These are phyloP conservation scores for Candida argentea DNA, from an alignment of 805 yeast species.

Conservation along the genomic window DNA sequence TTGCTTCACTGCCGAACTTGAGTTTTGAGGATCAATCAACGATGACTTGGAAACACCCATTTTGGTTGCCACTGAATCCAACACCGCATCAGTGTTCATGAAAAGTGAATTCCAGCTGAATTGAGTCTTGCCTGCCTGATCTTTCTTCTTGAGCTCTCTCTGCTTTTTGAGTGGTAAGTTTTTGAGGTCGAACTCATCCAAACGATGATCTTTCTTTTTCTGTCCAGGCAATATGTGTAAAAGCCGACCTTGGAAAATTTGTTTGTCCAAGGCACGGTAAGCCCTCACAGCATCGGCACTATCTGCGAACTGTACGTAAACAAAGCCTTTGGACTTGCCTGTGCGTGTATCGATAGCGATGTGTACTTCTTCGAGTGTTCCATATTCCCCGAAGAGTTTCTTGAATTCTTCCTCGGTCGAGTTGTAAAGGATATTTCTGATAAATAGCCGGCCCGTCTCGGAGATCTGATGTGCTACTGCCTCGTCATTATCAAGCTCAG, in stretches of 20 bases:
- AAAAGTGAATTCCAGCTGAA: constrained; percentile 94
- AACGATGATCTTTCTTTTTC: constrained; percentile 65
- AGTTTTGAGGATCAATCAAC: constrained; percentile 76
- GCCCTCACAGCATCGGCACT: constrained; percentile 71
- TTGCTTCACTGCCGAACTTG: constrained; percentile 88
- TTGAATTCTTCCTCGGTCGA: constrained; percentile 73
- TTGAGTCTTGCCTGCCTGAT: constrained; percentile 74
- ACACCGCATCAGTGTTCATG: constrained; percentile 84
- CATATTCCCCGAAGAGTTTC: constrained; percentile 54
- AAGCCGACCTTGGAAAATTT: constrained; percentile 88
- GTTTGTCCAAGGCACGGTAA: constrained; percentile 65
- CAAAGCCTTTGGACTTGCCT: constrained; percentile 87
- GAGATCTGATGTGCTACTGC: constrained; percentile 40
- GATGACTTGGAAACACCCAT: constrained; percentile 78
- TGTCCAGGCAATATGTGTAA: constrained; percentile 84
- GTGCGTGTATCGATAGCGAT: constrained; percentile 86
- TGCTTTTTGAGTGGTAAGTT: constrained; percentile 91
- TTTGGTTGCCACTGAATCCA: constrained; percentile 78
- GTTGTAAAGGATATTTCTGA: constrained; percentile 75
- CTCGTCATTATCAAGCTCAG: constrained; percentile 33
- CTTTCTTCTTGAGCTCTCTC: constrained; percentile 71
- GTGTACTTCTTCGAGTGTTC: constrained; percentile 79
- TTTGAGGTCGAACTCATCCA: constrained; percentile 86
- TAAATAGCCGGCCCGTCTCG: constrained; percentile 71
- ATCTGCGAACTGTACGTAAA: constrained; percentile 64